Base-by-base conservation (phyloP, 257 asterid species). In the Penstemon eatonii region DNA sequence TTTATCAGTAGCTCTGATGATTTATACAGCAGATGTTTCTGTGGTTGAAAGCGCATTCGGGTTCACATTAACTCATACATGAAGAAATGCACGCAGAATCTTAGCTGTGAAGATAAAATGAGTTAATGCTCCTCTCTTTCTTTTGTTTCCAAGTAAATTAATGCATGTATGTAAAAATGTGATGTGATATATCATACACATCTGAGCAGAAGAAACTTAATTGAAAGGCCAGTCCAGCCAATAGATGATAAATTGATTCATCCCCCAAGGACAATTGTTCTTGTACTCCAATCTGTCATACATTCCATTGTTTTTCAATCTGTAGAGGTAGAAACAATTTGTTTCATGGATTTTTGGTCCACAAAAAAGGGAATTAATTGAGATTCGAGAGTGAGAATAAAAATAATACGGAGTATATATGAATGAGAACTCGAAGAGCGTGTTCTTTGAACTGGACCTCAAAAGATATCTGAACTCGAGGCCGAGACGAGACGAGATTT, bases 181-280 rank as follows among this genome's bases (percentile, higher is more conserved):
- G 78, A 78, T 75, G 81, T 78, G 82, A 78, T 72, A 41, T 65
- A 75, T 68, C 79, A 60, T 68, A 49, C 13, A 56, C 69, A 69
- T 72, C 76, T 71, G 80, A 65, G 71, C 68, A 74, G 64, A 60
- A 74, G 64, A 60, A 60, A 56, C 60, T 62, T 56, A 65, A 77
- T 76, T 77, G 73, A 52, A 51, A 72, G 36, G 75, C 81, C 91
- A 81, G 85, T 80, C 12, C 73, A 37, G 38, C 13, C 33, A 18
- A 15, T 15, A 15, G 33, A 25, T 25, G 43, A 43, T 52, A 45
- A 40, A 78, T 44, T 66, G 81, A 71, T 86, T 76, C 93, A 86
- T 83, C 88, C 89, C 87, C 87, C 60, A 43, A 57, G 36, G 81
- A 50, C 50, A 45, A 44, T 58, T 69, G 49, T 33, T 50, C 19